Percentiles rank a stretch among this genome's conserved stretches.
Conservation (phyloP, 1,284 basidiomycete genomes). For the Fistulinella cinereoalba region DNA sequence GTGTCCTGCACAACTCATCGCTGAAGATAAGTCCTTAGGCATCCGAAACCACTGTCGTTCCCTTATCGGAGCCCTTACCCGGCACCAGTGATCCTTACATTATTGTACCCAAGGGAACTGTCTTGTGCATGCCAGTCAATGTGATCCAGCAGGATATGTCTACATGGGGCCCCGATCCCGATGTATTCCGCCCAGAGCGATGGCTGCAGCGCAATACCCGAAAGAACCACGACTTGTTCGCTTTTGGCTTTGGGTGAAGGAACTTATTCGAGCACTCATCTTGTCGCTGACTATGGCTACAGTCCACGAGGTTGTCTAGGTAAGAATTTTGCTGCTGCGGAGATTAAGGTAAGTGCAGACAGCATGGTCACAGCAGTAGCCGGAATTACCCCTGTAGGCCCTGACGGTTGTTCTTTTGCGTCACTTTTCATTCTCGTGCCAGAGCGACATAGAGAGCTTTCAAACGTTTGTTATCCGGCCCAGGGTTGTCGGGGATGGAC, state of each 20-base stretch:
- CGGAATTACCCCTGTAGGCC: too few species aligned
- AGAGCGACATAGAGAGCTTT: slow-evolving; percentile 52
- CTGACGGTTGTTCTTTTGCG: slow-evolving; percentile 47
- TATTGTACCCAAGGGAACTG: slow-evolving; percentile 53
- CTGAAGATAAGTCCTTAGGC: slow-evolving; percentile 35
- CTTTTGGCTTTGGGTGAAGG: slow-evolving; percentile 54
- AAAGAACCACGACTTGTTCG: slow-evolving; percentile 45
- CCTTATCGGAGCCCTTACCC: slow-evolving; percentile 48
- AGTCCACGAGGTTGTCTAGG: slow-evolving; percentile 59
- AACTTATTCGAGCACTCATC: not conserved
- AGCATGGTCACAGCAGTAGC: not conserved
- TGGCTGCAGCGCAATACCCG: slow-evolving; percentile 46
- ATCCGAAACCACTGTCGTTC: slow-evolving; percentile 44
- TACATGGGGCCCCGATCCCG: slow-evolving; percentile 57
- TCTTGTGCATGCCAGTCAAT: slow-evolving; percentile 53
- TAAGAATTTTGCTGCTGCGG: slow-evolving; percentile 50
- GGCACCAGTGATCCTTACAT: slow-evolving; percentile 41
- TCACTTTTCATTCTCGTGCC: slow-evolving; percentile 50
- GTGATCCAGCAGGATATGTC: slow-evolving; percentile 52
- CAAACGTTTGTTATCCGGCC: slow-evolving; percentile 63
- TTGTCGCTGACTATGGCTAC: slow-evolving; percentile 8
- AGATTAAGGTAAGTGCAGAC: slow-evolving; percentile 48
- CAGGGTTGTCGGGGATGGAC: slow-evolving; percentile 46
- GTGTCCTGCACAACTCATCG: not conserved
- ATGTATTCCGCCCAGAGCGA: slow-evolving; percentile 53